Evolutionary conservation across 768 basidiomycete genomes (phyloP).

Genomic region (Termitomyces sp.): DNA sequence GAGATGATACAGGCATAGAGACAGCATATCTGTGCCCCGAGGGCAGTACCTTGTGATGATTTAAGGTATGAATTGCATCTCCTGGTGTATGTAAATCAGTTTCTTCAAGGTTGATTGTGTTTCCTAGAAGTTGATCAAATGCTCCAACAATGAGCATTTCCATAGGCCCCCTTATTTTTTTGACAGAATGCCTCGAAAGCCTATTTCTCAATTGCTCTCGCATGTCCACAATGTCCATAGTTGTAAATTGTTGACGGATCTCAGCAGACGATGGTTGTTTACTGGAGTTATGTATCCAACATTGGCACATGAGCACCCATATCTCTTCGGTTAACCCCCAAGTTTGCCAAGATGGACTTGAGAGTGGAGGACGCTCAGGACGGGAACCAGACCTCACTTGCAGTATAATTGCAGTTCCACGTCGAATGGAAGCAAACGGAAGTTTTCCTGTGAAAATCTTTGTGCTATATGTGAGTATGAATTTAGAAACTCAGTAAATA

Average conservation of each 20-base stretch:
- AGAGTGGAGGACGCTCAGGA: neutral
- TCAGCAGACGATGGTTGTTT: neutral
- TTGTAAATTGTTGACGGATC: neutral
- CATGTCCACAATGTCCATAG: neutral
- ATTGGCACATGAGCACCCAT: neutral
- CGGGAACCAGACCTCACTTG: neutral
- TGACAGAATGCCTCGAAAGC: neutral
- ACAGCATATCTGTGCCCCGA: neutral
- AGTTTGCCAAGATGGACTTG: neutral
- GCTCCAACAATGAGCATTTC: neutral
- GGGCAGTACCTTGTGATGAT: neutral
- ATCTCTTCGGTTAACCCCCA: neutral
- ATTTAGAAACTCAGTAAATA: neutral
- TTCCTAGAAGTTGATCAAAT: neutral
- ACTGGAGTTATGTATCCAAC: neutral
- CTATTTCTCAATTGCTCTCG: neutral
- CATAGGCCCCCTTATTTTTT: neutral
- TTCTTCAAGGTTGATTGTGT: neutral
- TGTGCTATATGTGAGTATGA: neutral
- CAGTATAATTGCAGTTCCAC: neutral
- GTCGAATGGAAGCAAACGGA: neutral
- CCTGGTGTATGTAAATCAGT: too few relatives aligned
- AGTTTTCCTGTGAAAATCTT: neutral
- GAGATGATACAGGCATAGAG: neutral
- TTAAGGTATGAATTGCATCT: neutral